Evolutionary conservation across 176 grass and related monocot species (phyloP), one percentile per base, ranked within the genome.

Genomic region (Urochloa ruziziensis): DNA sequence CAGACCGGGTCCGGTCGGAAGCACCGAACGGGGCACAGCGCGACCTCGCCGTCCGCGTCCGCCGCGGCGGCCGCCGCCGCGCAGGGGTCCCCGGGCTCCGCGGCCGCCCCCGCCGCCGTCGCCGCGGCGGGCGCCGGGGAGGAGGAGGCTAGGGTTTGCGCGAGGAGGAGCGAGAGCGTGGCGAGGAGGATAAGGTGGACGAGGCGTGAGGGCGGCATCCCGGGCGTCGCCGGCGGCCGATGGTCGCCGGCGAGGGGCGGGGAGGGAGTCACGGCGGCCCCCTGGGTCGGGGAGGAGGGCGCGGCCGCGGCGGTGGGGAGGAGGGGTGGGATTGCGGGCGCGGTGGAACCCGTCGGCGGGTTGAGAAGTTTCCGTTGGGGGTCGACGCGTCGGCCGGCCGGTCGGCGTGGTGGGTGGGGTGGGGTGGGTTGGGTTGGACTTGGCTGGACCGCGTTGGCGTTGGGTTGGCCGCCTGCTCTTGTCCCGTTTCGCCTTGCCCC

Each of bases 1-100:
- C 94, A 96, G 74, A 96, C 94, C 24, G 94, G 94, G 72, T 96
- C 90, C 34, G 94, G 90, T 33, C 94, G 86, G 91, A 96, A 96
- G 78, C 91, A 96, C 25, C 82, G 89, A 11, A 96, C 85, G 0
- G 85, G 94, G 75, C 94, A 96, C 24, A 82, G 77, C 7, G 36
- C 44, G 57, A 69, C 79, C 27, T 85, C 78, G 6, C 32, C 27
- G 6, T 32, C 48, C 21, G 59, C 90, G 82, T 88, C 88, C 8
- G 90, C 86, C 0, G 36, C 36, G 6, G 36, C 36, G 36, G 17
- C 52, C 0, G 85, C 5, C 9, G 70, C 27, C 10, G 77, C 85
- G 79, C 86, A 94, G 60, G 93, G 86, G 74, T 84, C 77, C 2
- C 74, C 88, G 67, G 84, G 5, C 3, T 72, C 87, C 6, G 34